Percentiles rank a stretch among this genome's conserved stretches.
Conservation (phyloP, 495 filamentous ascomycete genomes). For the Pseudevernia furfuracea region DNA sequence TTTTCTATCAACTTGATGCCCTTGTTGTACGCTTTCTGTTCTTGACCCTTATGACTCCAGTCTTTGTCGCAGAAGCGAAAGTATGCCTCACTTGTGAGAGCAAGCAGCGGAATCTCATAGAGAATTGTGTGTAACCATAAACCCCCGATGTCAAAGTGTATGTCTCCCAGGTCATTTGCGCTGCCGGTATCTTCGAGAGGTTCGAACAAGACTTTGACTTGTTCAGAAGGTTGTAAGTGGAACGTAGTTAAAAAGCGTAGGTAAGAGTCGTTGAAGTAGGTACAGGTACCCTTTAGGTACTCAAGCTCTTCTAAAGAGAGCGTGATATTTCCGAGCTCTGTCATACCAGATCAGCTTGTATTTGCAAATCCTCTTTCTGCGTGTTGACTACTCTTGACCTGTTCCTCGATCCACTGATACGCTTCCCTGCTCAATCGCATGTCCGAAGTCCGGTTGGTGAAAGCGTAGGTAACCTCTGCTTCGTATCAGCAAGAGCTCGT, state of each 20-base stretch:
- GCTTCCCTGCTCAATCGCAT: conserved; percentile 81
- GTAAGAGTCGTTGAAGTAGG: conserved; percentile 71
- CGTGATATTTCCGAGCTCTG: conserved; percentile 70
- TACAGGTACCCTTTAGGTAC: conserved; percentile 71
- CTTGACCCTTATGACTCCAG: conserved; percentile 78
- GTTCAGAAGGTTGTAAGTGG: conserved; percentile 67
- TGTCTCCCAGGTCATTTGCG: conserved; percentile 62
- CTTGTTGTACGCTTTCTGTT: conserved; percentile 73
- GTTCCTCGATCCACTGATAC: conserved; percentile 75
- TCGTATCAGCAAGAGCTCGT: conserved; percentile 23
- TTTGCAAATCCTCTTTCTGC: too few relatives aligned
- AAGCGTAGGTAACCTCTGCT: conserved; percentile 72
- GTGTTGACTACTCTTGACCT: conserved; percentile 58
- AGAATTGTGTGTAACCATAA: conserved; percentile 92
- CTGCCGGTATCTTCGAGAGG: conserved; percentile 56
- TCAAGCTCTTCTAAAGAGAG: conserved; percentile 68
- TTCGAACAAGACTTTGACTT: conserved; percentile 64
- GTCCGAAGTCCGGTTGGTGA: conserved; percentile 89
- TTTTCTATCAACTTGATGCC: conserved; percentile 65
- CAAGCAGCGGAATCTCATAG: conserved; percentile 92
- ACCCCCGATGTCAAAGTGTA: conserved; percentile 67
- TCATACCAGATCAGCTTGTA: conserved; percentile 2
- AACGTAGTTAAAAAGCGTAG: conserved; percentile 74
- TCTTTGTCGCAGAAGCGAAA: conserved; percentile 90
- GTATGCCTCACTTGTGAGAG: conserved; percentile 88